Evolutionary conservation across 768 basidiomycete genomes (phyloP).

Genomic region (Vishniacozyma victoriae): DNA sequence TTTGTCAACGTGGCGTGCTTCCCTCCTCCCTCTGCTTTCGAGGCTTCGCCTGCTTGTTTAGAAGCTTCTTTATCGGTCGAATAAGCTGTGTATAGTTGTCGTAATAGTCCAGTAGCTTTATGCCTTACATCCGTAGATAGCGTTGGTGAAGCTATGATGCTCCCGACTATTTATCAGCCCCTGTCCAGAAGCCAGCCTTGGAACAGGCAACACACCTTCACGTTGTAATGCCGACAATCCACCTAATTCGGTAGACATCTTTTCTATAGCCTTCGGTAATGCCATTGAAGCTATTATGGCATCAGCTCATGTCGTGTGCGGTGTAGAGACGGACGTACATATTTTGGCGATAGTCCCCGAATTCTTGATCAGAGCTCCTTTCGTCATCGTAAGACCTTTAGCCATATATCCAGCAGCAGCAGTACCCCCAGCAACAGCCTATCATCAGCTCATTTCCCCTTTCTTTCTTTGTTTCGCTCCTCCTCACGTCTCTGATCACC

Average conservation of each 20-base stretch:
- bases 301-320: slow-evolving; percentile 3
- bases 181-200: neutral
- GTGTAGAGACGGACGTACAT: slow-evolving; percentile 16
- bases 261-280: slow-evolving; percentile 37
- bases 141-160: slow-evolving; percentile 36
- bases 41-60: neutral
- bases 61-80: slow-evolving; percentile 20
- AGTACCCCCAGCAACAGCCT: slow-evolving; percentile 24
- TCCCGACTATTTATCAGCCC: slow-evolving; percentile 18
- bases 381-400: slow-evolving; percentile 30
- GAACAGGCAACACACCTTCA: slow-evolving; percentile 27
- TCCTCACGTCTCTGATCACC: too few species aligned
- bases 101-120: slow-evolving; percentile 22
- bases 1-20: too few species aligned
- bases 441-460: neutral
- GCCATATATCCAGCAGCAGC: slow-evolving; percentile 28
- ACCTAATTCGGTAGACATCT: slow-evolving; percentile 32
- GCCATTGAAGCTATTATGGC: slow-evolving; percentile 24
- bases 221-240: slow-evolving; percentile 36
- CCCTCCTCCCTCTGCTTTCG: neutral
- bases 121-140: slow-evolving; percentile 39
- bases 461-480: neutral
- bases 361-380: slow-evolving; percentile 27
- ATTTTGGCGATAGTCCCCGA: slow-evolving; percentile 35
- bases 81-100: slow-evolving; percentile 27